phyloP scores from a whole-genome alignment of 306 rosid genomes.

The Pueraria montana region DNA sequence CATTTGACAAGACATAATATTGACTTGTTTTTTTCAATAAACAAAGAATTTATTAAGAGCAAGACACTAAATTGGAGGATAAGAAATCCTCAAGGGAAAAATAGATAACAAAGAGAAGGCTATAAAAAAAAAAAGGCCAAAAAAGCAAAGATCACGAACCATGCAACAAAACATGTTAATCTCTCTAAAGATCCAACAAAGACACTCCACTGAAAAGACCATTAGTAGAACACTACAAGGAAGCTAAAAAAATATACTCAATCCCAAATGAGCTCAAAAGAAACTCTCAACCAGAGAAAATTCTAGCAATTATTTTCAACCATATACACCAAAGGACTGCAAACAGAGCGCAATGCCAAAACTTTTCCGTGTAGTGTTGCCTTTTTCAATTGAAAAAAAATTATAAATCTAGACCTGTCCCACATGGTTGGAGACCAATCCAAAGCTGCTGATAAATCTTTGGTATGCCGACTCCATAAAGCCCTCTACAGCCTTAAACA shows the following conservation, averaged over 20 bases:
- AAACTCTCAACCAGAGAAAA: background rate
- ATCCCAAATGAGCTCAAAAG: background rate
- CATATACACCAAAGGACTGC: background rate
- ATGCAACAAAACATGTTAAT: background rate
- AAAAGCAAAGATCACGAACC: background rate
- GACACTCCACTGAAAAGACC: background rate
- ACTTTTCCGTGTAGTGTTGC: background rate
- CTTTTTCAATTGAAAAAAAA: background rate
- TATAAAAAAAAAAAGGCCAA: too few species aligned
- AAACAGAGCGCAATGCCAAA: background rate
- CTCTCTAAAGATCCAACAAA: background rate
- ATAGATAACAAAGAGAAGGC: too few species aligned
- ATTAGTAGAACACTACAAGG: background rate
- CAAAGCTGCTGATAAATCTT: too few species aligned
- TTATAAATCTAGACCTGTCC: slow-evolving; percentile 6
- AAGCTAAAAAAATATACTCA: background rate
- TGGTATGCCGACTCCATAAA: too few species aligned
- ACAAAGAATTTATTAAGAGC: background rate
- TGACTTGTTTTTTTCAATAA: background rate
- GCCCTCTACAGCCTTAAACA: too few species aligned
- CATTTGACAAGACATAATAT: background rate
- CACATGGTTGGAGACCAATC: slow-evolving; percentile 25
- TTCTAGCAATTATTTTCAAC: background rate
- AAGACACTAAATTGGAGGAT: background rate
- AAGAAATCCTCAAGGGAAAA: background rate